Percentiles rank a stretch among this genome's conserved stretches.
These are phyloP conservation scores for Leptomonas seymouri DNA, from an alignment of 208 protist species.

Conservation along the genomic window DNA sequence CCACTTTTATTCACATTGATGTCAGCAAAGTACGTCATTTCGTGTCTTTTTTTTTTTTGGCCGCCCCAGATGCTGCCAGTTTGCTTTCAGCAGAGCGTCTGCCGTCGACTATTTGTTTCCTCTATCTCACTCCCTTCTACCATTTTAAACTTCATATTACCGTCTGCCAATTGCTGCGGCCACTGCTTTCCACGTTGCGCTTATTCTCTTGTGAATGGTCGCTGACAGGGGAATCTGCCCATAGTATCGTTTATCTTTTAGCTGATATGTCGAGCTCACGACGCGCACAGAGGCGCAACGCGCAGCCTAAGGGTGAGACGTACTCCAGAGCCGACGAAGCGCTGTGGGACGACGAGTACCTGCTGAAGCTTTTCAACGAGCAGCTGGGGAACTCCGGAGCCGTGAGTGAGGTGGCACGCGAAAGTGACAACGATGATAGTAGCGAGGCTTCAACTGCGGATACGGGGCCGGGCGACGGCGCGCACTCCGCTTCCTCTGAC, in stretches of 20 bases:
- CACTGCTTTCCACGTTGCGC: too few species aligned
- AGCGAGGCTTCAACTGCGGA: background rate
- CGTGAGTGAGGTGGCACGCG: conserved; percentile 4
- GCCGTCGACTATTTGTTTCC: too few species aligned
- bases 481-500: background rate
- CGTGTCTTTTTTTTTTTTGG: too few species aligned
- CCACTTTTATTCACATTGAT: too few species aligned
- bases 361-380: conserved; percentile 75
- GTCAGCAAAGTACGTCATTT: too few species aligned
- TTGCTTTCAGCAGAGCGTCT: too few species aligned
- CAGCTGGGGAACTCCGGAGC: conserved; percentile 52
- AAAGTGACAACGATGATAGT: background rate
- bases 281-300: conserved; percentile 12
- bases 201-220: too few species aligned
- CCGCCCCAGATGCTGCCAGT: too few species aligned
- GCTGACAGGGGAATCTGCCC: too few species aligned
- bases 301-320: conserved; percentile 20
- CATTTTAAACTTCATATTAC: too few species aligned
- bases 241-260: background rate
- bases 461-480: background rate
- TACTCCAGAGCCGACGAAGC: conserved; percentile 56
- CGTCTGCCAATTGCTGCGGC: too few species aligned
- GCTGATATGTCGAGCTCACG: background rate
- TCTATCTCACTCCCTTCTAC: background rate
- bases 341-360: conserved; percentile 85